Evolutionary conservation across 768 basidiomycete genomes (phyloP).

Genomic region (Strobilomyces confusus): DNA sequence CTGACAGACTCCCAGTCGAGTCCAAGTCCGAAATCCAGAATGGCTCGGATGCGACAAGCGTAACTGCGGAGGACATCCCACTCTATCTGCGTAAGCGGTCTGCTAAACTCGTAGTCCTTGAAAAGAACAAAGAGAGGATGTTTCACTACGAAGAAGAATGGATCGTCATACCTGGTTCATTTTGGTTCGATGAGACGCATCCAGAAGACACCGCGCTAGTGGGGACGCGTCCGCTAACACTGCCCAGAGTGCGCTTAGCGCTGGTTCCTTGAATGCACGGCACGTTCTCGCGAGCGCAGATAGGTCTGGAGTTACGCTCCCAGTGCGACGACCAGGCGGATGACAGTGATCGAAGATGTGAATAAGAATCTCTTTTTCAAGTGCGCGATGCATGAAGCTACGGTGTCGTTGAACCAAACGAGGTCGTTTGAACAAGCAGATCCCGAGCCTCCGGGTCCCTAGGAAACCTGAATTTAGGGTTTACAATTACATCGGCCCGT

Average conservation of each 20-base stretch:
- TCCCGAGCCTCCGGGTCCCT: too few relatives aligned
- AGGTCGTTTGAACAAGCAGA: too few relatives aligned
- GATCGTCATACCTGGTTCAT: neutral
- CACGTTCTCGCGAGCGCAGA: neutral
- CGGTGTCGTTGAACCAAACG: too few relatives aligned
- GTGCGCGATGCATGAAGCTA: too few relatives aligned
- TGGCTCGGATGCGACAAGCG: neutral
- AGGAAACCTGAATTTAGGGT: too few relatives aligned
- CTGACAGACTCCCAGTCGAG: neutral
- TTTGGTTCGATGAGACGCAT: neutral
- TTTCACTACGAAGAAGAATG: too few relatives aligned
- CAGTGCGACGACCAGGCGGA: too few relatives aligned
- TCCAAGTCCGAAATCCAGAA: neutral
- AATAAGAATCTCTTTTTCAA: neutral
- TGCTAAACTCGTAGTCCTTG: neutral
- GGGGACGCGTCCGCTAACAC: neutral
- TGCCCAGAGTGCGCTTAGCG: neutral
- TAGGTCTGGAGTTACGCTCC: neutral
- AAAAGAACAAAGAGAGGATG: too few relatives aligned
- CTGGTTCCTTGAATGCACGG: neutral
- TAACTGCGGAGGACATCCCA: neutral
- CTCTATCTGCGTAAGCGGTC: neutral
- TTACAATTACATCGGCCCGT: too few relatives aligned
- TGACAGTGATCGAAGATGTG: neutral
- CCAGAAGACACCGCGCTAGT: neutral